A percentile compares a stretch with the other conserved stretches of the same genome.
Evolutionary conservation across 257 asterid genomes (phyloP).

Genomic region (Cruciata laevipes): DNA sequence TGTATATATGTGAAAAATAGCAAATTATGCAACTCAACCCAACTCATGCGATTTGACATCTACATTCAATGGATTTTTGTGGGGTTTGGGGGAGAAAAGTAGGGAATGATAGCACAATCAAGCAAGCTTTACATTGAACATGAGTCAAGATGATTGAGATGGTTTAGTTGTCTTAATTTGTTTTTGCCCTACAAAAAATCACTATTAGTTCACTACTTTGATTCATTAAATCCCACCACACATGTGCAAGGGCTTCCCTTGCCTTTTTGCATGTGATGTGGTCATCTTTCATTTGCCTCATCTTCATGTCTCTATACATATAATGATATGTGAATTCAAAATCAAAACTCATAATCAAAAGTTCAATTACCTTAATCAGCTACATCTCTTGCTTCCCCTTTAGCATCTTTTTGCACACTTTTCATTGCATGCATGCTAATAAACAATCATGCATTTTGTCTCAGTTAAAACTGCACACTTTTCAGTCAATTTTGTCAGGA

Average conservation of each 20-base stretch:
- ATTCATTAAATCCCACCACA: conserved; percentile 26
- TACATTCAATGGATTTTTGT: conserved; percentile 8
- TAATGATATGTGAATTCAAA: not conserved
- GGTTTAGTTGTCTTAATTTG: conserved; percentile 20
- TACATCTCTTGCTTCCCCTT: not conserved
- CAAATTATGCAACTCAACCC: too few relatives aligned
- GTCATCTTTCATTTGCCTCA: conserved; percentile 10
- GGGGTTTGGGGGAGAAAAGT: conserved; percentile 2
- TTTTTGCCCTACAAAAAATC: conserved; percentile 13
- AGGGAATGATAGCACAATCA: conserved; percentile 23
- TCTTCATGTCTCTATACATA: conserved; percentile 3
- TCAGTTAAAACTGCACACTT: too few relatives aligned
- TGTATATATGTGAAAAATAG: too few relatives aligned
- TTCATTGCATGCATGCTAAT: conserved; percentile 5
- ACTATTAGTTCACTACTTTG: not conserved
- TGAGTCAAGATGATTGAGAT: conserved; percentile 36
- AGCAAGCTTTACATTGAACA: conserved; percentile 14
- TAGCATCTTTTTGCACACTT: not conserved
- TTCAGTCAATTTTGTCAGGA: too few relatives aligned
- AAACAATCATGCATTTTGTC: conserved; percentile 1
- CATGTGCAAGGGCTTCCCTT: conserved; percentile 20
- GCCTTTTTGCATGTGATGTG: conserved; percentile 45
- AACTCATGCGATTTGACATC: too few relatives aligned
- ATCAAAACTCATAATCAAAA: too few relatives aligned
- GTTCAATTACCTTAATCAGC: not conserved